These are phyloP conservation scores for Pythium volutum DNA, from an alignment of 352 stramenopile species.

Conservation along the genomic window DNA sequence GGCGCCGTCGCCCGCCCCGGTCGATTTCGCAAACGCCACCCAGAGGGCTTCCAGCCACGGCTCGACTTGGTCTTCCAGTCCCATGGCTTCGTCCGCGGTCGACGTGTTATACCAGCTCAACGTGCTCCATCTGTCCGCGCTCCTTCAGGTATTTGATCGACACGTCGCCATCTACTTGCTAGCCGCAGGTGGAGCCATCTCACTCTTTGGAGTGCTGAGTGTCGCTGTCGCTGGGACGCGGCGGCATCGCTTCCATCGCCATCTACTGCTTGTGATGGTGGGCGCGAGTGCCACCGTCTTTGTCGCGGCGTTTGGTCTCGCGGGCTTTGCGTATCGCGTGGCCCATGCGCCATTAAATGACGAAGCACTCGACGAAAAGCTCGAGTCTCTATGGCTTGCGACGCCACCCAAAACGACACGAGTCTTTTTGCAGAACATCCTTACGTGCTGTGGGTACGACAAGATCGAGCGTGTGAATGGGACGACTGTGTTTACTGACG, in stretches of 20 bases:
- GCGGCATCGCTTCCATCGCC: background rate
- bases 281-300: slow-evolving; percentile 41
- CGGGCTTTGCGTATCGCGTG: slow-evolving; percentile 43
- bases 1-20: slow-evolving; percentile 14
- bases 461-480: slow-evolving; percentile 18
- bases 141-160: slow-evolving; percentile 54
- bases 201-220: slow-evolving; percentile 34
- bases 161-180: slow-evolving; percentile 52
- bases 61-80: slow-evolving; percentile 94
- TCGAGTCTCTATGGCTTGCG: slow-evolving; percentile 21
- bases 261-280: slow-evolving; percentile 28
- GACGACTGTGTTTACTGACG: slow-evolving; percentile 19
- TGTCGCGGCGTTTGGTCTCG: slow-evolving; percentile 31
- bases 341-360: slow-evolving; percentile 17
- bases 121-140: slow-evolving; percentile 57
- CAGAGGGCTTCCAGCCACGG: slow-evolving; percentile 81
- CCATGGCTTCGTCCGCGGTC: slow-evolving; percentile 94
- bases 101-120: slow-evolving; percentile 65
- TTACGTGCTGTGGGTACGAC: slow-evolving; percentile 27
- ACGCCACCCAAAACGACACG: slow-evolving; percentile 20
- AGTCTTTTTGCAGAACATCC: slow-evolving; percentile 26
- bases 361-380: slow-evolving; percentile 20
- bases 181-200: slow-evolving; percentile 32
- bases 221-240: slow-evolving; percentile 29
- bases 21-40: slow-evolving; percentile 42